Evolutionary conservation across 2,329 filamentous ascomycete genomes (phyloP).

Genomic region (Sordariomycetes sp.): DNA sequence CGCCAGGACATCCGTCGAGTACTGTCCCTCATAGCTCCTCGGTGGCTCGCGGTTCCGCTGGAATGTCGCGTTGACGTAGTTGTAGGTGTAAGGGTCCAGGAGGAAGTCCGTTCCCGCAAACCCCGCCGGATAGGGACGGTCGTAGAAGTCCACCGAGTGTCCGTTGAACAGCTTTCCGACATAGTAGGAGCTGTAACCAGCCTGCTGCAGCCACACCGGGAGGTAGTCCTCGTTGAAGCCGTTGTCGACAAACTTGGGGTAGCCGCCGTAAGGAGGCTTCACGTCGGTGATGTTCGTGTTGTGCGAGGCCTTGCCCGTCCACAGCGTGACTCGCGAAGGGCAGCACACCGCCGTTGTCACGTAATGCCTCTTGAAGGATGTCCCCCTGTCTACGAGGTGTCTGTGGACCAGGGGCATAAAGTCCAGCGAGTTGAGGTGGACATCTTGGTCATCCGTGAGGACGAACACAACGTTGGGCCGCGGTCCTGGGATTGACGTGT

Average conservation of each 20-base stretch:
- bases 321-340: slow-evolving; percentile 5
- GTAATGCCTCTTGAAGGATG: slow-evolving; percentile 44
- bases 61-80: slow-evolving; percentile 57
- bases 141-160: slow-evolving; percentile 37
- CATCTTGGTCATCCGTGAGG: slow-evolving; percentile 53
- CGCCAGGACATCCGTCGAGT: no score
- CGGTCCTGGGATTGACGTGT: no score
- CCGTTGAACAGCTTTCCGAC: slow-evolving; percentile 44
- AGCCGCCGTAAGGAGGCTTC: slow-evolving; percentile 14
- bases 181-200: slow-evolving; percentile 43
- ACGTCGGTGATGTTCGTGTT: slow-evolving; percentile 8
- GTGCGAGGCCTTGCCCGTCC: slow-evolving; percentile 5
- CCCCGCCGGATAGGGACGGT: slow-evolving; percentile 41
- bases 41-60: slow-evolving; percentile 48
- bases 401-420: slow-evolving; percentile 43
- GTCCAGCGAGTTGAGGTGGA: slow-evolving; percentile 42
- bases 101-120: slow-evolving; percentile 49
- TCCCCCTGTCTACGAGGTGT: slow-evolving; percentile 42
- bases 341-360: slow-evolving; percentile 28
- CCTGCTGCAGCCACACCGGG: slow-evolving; percentile 39
- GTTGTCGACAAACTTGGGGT: slow-evolving; percentile 38
- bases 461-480: slow-evolving; percentile 51
- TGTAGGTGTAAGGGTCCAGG: slow-evolving; percentile 58
- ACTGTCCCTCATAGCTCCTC: slow-evolving; percentile 38
- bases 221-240: slow-evolving; percentile 40